phyloP scores from a whole-genome alignment of 1,139 yeast species.

The Blastobotrys illinoisensis region DNA sequence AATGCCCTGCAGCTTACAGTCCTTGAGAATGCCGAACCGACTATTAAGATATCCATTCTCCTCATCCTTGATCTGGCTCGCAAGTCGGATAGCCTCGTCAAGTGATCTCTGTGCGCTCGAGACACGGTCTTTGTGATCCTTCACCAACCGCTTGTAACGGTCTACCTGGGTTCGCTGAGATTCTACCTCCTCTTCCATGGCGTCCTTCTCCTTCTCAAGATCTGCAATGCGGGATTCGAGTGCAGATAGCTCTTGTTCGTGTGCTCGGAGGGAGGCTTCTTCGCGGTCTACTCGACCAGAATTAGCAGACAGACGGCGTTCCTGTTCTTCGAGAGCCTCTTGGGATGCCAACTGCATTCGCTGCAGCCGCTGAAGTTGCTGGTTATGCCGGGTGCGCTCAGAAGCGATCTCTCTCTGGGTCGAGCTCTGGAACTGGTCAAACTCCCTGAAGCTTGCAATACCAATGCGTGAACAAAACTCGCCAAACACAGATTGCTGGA shows the following conservation, averaged over 20 bases:
- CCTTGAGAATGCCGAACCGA: constrained; percentile 56
- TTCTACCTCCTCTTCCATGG: constrained; percentile 8
- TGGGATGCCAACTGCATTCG: constrained; percentile 4
- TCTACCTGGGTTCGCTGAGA: constrained; percentile 18
- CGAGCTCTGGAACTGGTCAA: constrained; percentile 58
- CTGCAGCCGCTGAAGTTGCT: constrained; percentile 9
- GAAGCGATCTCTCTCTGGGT: constrained; percentile 8
- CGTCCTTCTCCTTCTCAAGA: constrained; percentile 2
- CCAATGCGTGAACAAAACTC: constrained; percentile 52
- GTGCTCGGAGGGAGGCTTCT: not conserved
- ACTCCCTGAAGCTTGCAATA: constrained; percentile 53
- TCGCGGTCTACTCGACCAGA: constrained; percentile 1
- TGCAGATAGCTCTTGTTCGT: not conserved
- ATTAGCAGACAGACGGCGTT: constrained; percentile 1
- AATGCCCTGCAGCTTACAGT: constrained; percentile 70
- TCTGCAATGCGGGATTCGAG: constrained; percentile 3
- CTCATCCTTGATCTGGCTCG: constrained; percentile 30
- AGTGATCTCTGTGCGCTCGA: constrained; percentile 6
- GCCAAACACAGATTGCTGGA: constrained; percentile 39
- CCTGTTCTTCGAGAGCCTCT: constrained; percentile 5
- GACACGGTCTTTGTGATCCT: constrained; percentile 8
- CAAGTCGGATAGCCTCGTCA: constrained; percentile 24
- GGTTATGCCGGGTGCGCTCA: constrained; percentile 9
- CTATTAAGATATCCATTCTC: constrained; percentile 48
- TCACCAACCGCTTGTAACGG: constrained; percentile 11